Base-by-base conservation (phyloP, 768 basidiomycete genomes). In the Kwoniella newhampshirensis region DNA sequence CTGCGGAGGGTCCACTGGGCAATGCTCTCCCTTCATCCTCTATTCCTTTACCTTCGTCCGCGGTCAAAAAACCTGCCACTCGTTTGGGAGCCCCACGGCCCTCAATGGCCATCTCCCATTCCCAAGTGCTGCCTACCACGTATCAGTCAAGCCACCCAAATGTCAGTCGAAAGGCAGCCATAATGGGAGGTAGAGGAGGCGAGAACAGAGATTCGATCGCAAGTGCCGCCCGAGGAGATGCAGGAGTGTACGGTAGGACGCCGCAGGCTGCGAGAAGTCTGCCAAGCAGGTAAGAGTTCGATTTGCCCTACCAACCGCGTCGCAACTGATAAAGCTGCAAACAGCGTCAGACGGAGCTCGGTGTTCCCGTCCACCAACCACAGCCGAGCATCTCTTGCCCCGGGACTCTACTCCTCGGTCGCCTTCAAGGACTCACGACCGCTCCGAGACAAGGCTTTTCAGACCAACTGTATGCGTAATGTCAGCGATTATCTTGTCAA, bases 381-480 rank as follows among this genome's bases (percentile, higher is more conserved):
- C 27, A 84, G 84, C 1, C 82, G 81, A 4, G 77, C 74, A 8
- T 75, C 81, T 17, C 73, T 80, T 37, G 80, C 81, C 3, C 81
- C 81, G 2, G 81, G 20, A n/a, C 28, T 41, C 15, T 54, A 57
- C 41, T 15, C 60, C 49, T 32, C 51, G 51, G 20, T 68, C 79
- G n/a, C 77, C 1, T 68, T 80, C 54, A 88, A 87, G 66, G 92
- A 96, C 66, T 77, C 82, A 30, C 84, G 92, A 7, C 88, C 89
- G 0, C 80, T 91, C 44, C 85, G 89, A 35, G 89, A 91, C 62
- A 79, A 81, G 47, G 77, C 82, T 17, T 92, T 85, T 72, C 88
- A 91, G 74, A 21, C 51, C 68, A 78, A 18, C 84, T 84, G 73
- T 86, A 88, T 85, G 81, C 86, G 42, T 83, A 88, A 70, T 85